Base-by-base conservation (phyloP, 768 basidiomycete species). In the Galerina marginata region DNA sequence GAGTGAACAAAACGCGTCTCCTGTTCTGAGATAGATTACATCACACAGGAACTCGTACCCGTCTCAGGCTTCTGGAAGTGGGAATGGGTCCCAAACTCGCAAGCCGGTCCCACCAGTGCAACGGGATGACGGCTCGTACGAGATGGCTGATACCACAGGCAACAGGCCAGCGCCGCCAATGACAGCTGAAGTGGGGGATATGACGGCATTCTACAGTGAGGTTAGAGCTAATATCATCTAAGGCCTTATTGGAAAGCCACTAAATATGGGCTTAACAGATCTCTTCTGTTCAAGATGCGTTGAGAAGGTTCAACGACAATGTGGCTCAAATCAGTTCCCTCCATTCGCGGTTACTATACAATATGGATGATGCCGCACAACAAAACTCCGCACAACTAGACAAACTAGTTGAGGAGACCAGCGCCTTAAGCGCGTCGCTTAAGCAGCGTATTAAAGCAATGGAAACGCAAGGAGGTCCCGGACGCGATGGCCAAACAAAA, bases 361-460 rank as follows among this genome's bases (percentile, higher is more conserved):
- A 86, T 72, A 87, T 86, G 72, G 92, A 93, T 69, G 91, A 92
- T 63, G 78, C 83, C 39, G 79, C 84, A 7, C 83, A 88, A 68
- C 83, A 84, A 54, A 87, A 86, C 65, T 80, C 79, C 3, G 79
- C 82, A 0, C 81, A 89, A 56, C 76, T 94, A 50, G 88, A 91
- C 15, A 86, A 85, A 12, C 83, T 94, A 26, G 82, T 92, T 7
- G 80, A 79, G 36, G 86, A 92, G 57, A 93, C 93, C 2, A 87
- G 91, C 59, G 82, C 84, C 5, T 74, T 93, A 29, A 90, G 90
- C 63, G 75, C 81, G 14, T 81, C 81, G 4, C 78, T 95, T 58
- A 94, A 94, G 75, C 80, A 80, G n/a, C 83, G 90, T 49, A 83
- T 95, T 67, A 87, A 93, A 71, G 82, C 84, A 0, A 69, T 95